Evolutionary conservation across 176 grass and related monocot genomes (phyloP).

Genomic region (Triticum monococcum): DNA sequence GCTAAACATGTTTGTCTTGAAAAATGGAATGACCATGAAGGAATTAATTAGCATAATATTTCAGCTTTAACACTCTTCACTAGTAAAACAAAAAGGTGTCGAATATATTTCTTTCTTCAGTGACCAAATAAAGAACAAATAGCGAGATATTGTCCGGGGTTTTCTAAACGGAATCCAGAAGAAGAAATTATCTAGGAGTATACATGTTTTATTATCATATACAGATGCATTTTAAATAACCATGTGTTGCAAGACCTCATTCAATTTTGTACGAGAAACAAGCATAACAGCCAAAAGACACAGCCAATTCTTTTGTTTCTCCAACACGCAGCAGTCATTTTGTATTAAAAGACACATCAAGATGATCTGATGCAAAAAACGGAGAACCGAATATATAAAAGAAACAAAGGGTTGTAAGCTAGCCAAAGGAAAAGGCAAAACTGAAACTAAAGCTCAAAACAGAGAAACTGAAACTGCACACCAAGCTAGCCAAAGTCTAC

Average conservation of each 20-base stretch:
- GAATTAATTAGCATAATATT: not conserved
- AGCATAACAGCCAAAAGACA: not conserved
- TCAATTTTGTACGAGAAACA: not conserved
- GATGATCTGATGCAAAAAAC: not conserved
- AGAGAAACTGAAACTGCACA: not conserved
- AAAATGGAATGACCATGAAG: not conserved
- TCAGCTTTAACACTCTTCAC: not conserved
- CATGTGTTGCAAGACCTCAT: not conserved
- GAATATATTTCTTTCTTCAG: not conserved
- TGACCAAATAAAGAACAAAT: not conserved
- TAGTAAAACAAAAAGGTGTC: not conserved
- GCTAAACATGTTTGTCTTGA: conserved; percentile 43
- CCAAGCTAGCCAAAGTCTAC: no score
- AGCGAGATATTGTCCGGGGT: not conserved
- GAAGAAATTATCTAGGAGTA: not conserved
- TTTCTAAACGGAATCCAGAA: not conserved
- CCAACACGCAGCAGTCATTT: no score
- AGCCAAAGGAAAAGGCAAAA: not conserved
- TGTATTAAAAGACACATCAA: no score
- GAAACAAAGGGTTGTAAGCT: not conserved
- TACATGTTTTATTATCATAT: not conserved
- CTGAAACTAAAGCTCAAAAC: not conserved
- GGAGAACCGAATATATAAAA: not conserved
- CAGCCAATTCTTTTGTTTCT: not conserved
- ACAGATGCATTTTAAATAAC: not conserved